Conservation (phyloP, 495 filamentous ascomycete species). For the Thermochaetoides thermophila region DNA sequence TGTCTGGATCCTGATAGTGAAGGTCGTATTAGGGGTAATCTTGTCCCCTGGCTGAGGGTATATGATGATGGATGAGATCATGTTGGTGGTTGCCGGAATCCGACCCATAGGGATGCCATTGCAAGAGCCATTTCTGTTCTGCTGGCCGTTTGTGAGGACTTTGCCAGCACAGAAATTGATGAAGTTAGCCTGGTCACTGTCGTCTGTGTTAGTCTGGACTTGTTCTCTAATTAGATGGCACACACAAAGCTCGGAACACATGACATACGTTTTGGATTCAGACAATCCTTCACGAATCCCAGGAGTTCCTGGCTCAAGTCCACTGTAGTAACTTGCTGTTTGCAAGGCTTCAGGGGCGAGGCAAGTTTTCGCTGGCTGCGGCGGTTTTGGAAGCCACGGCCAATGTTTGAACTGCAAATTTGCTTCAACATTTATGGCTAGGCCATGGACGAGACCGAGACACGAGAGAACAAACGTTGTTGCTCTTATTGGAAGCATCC, state of each 20-base stretch:
- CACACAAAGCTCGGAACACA: neutral
- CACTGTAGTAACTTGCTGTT: slow-evolving; percentile 1
- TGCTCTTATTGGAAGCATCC: neutral
- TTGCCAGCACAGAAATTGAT: slow-evolving; percentile 38
- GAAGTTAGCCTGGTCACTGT: slow-evolving; percentile 27
- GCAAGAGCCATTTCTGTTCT: slow-evolving; percentile 35
- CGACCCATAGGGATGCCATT: slow-evolving; percentile 45
- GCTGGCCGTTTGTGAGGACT: slow-evolving; percentile 36
- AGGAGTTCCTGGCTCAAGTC: slow-evolving; percentile 2
- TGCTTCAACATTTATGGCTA: neutral
- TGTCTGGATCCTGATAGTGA: slow-evolving; percentile 40
- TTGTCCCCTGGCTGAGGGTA: slow-evolving; percentile 25
- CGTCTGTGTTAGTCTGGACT: neutral
- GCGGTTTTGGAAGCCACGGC: neutral
- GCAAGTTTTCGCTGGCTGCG: neutral
- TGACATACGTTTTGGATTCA: slow-evolving; percentile 2
- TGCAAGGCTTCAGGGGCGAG: neutral
- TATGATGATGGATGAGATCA: slow-evolving; percentile 44
- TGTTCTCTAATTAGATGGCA: neutral
- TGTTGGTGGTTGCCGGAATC: slow-evolving; percentile 38
- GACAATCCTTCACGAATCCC: slow-evolving; percentile 1
- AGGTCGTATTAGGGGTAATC: slow-evolving; percentile 28
- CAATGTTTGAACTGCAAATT: neutral
- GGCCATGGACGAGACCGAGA: neutral
- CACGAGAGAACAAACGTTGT: neutral